Evolutionary conservation across 768 basidiomycete genomes (phyloP).

Genomic region (Baorangia bicolor): DNA sequence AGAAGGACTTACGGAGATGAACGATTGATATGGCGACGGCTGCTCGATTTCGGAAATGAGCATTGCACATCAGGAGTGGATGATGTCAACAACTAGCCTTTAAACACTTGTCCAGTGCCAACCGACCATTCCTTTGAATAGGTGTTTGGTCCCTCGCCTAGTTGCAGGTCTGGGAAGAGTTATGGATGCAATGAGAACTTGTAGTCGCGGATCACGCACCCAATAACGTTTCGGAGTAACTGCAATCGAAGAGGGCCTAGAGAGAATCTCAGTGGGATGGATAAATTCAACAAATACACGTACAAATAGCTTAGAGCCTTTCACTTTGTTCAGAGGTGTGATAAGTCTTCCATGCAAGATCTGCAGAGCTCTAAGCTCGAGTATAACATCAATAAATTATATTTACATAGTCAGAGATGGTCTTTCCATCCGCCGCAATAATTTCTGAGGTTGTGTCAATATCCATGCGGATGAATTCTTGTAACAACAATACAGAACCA

Average conservation of each 20-base stretch:
- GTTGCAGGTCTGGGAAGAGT: constrained; percentile 3
- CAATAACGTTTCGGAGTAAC: constrained; percentile 12
- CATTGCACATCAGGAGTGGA: not conserved
- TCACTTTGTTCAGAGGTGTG: not conserved
- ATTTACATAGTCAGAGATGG: constrained; percentile 7
- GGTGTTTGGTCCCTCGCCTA: not conserved
- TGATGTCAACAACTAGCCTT: not conserved
- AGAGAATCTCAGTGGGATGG: not conserved
- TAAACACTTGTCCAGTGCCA: not conserved
- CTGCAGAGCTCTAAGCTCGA: not conserved
- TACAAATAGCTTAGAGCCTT: constrained; percentile 6
- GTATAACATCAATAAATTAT: not conserved
- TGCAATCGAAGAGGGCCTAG: constrained; percentile 16
- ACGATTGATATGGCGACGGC: not conserved
- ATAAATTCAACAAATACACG: not conserved
- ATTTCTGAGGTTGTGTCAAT: not conserved
- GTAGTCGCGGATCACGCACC: not conserved
- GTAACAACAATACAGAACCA: not conserved
- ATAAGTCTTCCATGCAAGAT: not conserved
- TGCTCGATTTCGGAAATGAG: not conserved
- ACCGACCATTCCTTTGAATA: not conserved
- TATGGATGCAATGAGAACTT: not conserved
- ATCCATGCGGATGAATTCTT: not conserved
- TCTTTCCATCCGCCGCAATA: not conserved
- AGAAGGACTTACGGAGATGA: not conserved